Conservation (phyloP, 345 rosid genomes). For the Noccaea bulbosa region DNA sequence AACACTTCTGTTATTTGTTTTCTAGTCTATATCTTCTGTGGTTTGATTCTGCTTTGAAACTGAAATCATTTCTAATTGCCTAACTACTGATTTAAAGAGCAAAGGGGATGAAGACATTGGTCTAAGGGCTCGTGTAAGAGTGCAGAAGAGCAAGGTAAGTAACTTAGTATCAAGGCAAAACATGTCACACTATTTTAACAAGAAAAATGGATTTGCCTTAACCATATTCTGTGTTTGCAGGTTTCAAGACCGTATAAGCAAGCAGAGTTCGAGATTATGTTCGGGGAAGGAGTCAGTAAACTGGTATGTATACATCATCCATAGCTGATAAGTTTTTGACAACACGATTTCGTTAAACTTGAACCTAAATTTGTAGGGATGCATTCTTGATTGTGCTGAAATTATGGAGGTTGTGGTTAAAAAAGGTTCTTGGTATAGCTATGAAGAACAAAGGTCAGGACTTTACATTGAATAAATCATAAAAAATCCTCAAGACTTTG, state of each 20-base stretch:
- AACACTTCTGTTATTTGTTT: constrained; percentile 5
- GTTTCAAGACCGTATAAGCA: constrained; percentile 95
- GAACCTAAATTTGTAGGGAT: constrained; percentile 61
- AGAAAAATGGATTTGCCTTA: not conserved
- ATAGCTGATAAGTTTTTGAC: not conserved
- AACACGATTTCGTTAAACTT: constrained; percentile 20
- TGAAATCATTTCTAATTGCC: constrained; percentile 1
- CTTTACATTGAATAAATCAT: not conserved
- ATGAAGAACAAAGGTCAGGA: constrained; percentile 79
- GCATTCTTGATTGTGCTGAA: constrained; percentile 90
- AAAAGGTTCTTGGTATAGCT: constrained; percentile 98
- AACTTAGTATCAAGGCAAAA: constrained; percentile 17
- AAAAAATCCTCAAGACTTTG: not conserved
- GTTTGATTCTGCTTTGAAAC: constrained; percentile 18
- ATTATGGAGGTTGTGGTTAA: constrained; percentile 76
- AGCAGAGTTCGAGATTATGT: constrained; percentile 95
- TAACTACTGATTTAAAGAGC: constrained; percentile 43
- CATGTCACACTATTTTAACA: not conserved
- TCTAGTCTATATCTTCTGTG: not conserved
- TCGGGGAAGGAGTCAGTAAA: constrained; percentile 94
- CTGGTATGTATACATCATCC: constrained; percentile 57
- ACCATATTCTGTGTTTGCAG: constrained; percentile 43
- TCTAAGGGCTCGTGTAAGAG: constrained; percentile 89
- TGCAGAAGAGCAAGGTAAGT: constrained; percentile 92
- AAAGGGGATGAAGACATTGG: constrained; percentile 97